These are phyloP conservation scores for Symbiodinium pilosum DNA, from an alignment of 73 alveolate species.

Conservation along the genomic window DNA sequence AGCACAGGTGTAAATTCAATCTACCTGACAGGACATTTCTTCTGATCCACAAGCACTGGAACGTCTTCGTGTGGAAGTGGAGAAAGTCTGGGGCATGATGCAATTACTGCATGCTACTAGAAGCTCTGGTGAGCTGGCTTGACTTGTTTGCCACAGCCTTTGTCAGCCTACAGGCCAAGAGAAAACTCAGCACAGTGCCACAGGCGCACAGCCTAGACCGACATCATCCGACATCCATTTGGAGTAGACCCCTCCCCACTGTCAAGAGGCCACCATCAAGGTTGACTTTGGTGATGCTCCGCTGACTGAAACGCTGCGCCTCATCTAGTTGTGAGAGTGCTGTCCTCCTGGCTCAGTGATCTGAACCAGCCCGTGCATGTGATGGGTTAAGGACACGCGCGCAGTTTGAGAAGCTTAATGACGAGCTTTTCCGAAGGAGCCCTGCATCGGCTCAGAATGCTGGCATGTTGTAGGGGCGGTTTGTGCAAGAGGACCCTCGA, in stretches of 20 bases:
- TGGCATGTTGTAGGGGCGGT: neutral
- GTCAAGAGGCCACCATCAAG: constrained; percentile 9
- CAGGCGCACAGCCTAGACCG: constrained; percentile 24
- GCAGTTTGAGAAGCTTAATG: constrained; percentile 98
- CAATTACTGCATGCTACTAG: neutral
- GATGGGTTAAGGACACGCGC: constrained; percentile 96
- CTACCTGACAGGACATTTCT: neutral
- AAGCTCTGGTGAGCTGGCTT: neutral
- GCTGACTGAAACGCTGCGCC: neutral
- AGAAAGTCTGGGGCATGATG: neutral
- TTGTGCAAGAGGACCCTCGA: constrained; percentile 97
- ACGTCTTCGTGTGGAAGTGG: constrained; percentile 31
- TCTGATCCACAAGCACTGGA: neutral
- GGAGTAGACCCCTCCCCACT: neutral
- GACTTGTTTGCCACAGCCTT: neutral
- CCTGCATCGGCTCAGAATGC: neutral
- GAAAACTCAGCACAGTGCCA: constrained; percentile 79
- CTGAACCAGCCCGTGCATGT: no score
- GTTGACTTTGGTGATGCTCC: neutral
- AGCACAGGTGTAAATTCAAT: no score
- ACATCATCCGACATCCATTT: no score
- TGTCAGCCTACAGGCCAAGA: constrained; percentile 10
- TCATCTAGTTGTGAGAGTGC: neutral
- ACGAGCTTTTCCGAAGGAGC: constrained; percentile 94
- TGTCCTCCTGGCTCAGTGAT: neutral